Conservation (phyloP, 75 land plant species). For the Sequoia sempervirens region DNA sequence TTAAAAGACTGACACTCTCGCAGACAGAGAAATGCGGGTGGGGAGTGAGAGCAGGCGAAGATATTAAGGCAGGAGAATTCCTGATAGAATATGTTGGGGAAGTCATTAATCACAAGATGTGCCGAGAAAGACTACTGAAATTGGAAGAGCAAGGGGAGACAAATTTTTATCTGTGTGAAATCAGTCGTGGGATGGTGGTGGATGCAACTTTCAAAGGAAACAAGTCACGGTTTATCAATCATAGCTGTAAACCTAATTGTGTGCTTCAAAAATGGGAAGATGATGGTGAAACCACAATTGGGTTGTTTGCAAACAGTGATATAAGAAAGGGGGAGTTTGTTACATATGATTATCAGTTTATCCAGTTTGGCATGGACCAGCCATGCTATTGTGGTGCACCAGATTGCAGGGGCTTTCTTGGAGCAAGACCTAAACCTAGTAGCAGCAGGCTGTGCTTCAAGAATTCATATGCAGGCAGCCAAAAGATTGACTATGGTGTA, state of each 20-base stretch:
- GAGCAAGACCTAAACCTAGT: neutral
- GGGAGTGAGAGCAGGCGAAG: constrained; percentile 81
- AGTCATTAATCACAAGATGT: constrained; percentile 17
- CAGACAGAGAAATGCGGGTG: constrained; percentile 94
- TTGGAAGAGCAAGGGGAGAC: constrained; percentile 84
- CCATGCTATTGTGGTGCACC: neutral
- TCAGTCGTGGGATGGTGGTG: constrained; percentile 82
- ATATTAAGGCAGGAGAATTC: constrained; percentile 79
- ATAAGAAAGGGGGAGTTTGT: constrained; percentile 67
- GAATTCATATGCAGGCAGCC: too few relatives aligned
- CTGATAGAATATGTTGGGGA: constrained; percentile 95
- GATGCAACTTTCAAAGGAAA: constrained; percentile 95
- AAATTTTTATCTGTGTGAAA: constrained; percentile 86
- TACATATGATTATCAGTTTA: constrained; percentile 91
- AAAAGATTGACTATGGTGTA: too few relatives aligned
- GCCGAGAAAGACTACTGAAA: constrained; percentile 2
- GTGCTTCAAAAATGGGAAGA: constrained; percentile 89
- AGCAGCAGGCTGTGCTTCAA: too few relatives aligned
- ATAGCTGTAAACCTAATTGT: constrained; percentile 85
- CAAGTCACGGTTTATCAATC: constrained; percentile 81
- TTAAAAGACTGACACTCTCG: neutral
- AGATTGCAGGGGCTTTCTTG: neutral
- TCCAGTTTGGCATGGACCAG: neutral
- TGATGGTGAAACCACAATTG: constrained; percentile 81
- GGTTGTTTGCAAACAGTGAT: constrained; percentile 71